phyloP scores from a whole-genome alignment of 2,329 filamentous ascomycete genomes.

The Fusarium pseudocircinatum region DNA sequence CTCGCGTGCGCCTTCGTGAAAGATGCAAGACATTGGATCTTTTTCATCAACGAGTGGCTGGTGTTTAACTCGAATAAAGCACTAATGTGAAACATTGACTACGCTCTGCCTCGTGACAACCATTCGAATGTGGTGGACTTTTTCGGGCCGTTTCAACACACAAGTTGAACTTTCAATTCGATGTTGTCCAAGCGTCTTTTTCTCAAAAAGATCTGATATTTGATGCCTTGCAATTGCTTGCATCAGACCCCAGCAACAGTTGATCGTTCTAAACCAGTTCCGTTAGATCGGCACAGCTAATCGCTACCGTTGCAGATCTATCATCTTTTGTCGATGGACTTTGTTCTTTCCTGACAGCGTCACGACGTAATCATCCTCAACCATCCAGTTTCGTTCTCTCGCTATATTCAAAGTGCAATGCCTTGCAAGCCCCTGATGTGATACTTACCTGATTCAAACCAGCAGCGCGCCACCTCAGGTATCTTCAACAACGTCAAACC shows the following conservation, averaged over 20 bases:
- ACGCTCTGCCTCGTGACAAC: background rate
- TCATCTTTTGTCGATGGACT: background rate
- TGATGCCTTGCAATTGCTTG: conserved; percentile 27
- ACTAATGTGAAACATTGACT: background rate
- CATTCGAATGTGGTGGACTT: background rate
- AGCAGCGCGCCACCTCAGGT: background rate
- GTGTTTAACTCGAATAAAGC: background rate
- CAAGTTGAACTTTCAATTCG: background rate
- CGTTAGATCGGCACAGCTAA: conserved; percentile 31
- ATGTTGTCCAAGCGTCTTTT: background rate
- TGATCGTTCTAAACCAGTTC: conserved; percentile 21
- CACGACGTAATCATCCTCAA: background rate
- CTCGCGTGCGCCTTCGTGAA: conserved; percentile 21
- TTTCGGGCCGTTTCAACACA: conserved; percentile 7
- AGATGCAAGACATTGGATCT: conserved; percentile 16
- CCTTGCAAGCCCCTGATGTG: background rate
- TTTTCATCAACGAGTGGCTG: conserved; percentile 18
- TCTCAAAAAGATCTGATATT: conserved; percentile 5
- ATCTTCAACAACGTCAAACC: conserved; percentile 2
- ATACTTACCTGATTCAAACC: background rate
- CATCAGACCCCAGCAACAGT: conserved; percentile 24
- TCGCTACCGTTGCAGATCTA: background rate
- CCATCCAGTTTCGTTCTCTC: background rate
- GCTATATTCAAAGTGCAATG: background rate
- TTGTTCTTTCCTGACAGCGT: conserved; percentile 1